Evolutionary conservation across 2,329 filamentous ascomycete genomes (phyloP), one percentile per base, ranked within the genome.

Genomic region (Aciculosporium take): DNA sequence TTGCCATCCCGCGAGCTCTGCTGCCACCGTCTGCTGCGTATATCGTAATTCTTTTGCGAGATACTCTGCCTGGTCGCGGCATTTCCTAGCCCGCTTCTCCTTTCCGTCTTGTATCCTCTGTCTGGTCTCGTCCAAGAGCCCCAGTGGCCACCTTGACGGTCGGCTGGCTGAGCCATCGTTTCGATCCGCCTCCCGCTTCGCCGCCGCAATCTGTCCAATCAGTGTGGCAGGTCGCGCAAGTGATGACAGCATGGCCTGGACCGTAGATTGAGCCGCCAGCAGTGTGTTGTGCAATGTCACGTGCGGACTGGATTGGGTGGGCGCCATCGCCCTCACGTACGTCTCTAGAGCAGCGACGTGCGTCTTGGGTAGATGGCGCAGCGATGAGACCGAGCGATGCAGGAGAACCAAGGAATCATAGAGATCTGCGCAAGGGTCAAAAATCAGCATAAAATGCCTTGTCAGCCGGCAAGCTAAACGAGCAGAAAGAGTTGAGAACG

Each of bases 1-100:
- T 54, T 94, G 88, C 86, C 91, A 98, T 13, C 84, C 87, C 1
- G 91, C 91, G 42, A 98, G 61, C 63, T 98, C 91, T 2, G 78
- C 73, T 6, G 93, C 89, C 20, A 96, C 89, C 12, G 89, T 86
- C 59, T 93, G 85, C 63, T 95, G 89, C 37, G 88, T 94, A 59
- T 91, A 94, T 38, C 86, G 69, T 42, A 98, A 66, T 60, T 98
- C 91, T 39, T 76, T 76, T 0, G 81, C 80, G n/a, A 94, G 62
- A 33, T 77, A 74, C 17, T 80, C 74, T 9, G 84, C 73, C 56
- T 95, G 85, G 15, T 69, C 62, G 48, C 80, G 74, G 18, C 75
- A 76, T 48, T 79, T 78, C 12, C 75, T 71, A 29, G 85, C 84
- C 52, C 83, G 85, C 49, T 84, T 81, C 62, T 87, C 84, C 33